phyloP scores from a whole-genome alignment of 1,139 yeast species.

The Pichia sp. region DNA sequence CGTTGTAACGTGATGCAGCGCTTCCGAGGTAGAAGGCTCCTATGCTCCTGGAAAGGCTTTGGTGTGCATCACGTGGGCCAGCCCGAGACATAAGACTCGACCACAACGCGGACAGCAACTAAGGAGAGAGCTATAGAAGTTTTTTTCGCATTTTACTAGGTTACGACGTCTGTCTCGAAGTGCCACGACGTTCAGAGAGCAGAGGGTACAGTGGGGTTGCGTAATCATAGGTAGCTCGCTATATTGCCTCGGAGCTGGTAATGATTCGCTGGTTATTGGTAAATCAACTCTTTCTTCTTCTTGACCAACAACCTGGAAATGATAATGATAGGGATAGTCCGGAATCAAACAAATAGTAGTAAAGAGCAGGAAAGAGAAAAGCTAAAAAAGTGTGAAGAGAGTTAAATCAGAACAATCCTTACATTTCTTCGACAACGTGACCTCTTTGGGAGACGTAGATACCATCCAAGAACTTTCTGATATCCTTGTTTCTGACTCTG shows the following conservation, averaged over 20 bases:
- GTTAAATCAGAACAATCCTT: conserved; percentile 22
- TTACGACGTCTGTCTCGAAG: conserved; percentile 7
- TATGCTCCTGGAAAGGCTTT: background rate
- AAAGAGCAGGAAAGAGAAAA: conserved; percentile 24
- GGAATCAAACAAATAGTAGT: conserved; percentile 2
- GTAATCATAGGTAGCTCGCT: conserved; percentile 60
- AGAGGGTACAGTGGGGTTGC: conserved; percentile 27
- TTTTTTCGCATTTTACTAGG: background rate
- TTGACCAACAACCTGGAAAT: conserved; percentile 7
- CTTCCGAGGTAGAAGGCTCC: too few species aligned
- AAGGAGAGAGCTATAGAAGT: background rate
- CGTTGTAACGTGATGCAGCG: too few species aligned
- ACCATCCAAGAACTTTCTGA: conserved; percentile 99
- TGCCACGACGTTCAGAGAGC: conserved; percentile 13
- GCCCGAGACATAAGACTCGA: background rate
- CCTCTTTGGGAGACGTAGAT: conserved; percentile 98
- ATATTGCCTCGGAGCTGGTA: conserved; percentile 45
- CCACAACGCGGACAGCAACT: background rate
- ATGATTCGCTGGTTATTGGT: conserved; percentile 40
- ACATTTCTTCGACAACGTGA: conserved; percentile 61
- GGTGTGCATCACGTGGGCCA: background rate
- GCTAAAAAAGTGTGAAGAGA: conserved; percentile 5
- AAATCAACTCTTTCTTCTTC: background rate
- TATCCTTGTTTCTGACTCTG: conserved; percentile 99
- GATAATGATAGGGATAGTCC: conserved; percentile 2